These are phyloP conservation scores for Gossypium schwendimanii DNA, from an alignment of 441 rosid genomes.

Conservation along the genomic window DNA sequence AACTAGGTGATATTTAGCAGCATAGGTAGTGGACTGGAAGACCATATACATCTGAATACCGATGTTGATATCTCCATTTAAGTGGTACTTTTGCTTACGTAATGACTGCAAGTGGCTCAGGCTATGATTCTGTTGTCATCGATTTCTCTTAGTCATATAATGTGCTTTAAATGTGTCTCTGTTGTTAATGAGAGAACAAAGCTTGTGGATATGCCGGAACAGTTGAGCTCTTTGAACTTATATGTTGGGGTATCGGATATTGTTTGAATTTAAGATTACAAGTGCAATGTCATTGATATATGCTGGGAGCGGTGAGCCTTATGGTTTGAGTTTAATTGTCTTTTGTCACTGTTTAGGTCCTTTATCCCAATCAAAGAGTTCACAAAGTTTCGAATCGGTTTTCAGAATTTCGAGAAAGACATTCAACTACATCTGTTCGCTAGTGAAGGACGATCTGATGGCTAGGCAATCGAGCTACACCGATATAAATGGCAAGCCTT, in stretches of 20 bases:
- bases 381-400: slow-evolving; percentile 54
- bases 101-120: too few relatives aligned
- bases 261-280: background rate
- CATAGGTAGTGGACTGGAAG: background rate
- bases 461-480: slow-evolving; percentile 49
- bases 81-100: background rate
- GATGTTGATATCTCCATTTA: background rate
- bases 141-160: background rate
- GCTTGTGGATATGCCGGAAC: background rate
- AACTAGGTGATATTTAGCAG: background rate
- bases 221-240: background rate
- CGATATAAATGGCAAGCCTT: slow-evolving; percentile 47
- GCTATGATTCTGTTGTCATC: background rate
- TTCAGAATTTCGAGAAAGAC: slow-evolving; percentile 71
- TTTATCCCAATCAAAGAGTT: slow-evolving; percentile 30
- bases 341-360: slow-evolving; percentile 29
- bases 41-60: background rate
- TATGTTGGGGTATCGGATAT: background rate
- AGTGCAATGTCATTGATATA: background rate
- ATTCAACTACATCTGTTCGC: slow-evolving; percentile 66
- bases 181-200: background rate
- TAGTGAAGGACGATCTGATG: slow-evolving; percentile 56
- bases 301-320: background rate
- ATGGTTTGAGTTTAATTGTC: background rate
- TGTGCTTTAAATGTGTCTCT: background rate